A percentile compares a stretch with the other conserved stretches of the same genome.
Conservation (phyloP, 139 green algal genomes). For the Picochlorum sp. region DNA sequence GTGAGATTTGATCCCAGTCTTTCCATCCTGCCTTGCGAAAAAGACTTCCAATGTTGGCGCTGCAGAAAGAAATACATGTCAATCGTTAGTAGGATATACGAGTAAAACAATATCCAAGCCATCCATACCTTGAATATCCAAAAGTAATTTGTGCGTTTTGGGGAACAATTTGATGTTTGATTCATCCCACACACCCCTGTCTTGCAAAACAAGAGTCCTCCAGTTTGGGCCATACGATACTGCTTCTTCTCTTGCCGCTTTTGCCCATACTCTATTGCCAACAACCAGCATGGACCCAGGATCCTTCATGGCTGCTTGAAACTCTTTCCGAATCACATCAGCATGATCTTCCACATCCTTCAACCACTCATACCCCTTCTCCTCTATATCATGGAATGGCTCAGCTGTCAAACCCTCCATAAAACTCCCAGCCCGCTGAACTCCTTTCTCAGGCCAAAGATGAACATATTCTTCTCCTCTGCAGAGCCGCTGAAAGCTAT, state of each 20-base stretch:
- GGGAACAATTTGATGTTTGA: constrained; percentile 35
- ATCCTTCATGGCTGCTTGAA: constrained; percentile 15
- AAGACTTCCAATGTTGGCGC: constrained; percentile 41
- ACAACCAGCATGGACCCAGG: constrained; percentile 15
- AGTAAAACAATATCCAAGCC: neutral
- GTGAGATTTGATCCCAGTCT: constrained; percentile 33
- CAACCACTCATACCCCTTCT: constrained; percentile 20
- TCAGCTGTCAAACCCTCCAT: constrained; percentile 20
- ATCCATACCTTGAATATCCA: constrained; percentile 14
- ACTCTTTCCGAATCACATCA: constrained; percentile 17
- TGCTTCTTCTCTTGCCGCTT: constrained; percentile 31
- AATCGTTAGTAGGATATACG: neutral
- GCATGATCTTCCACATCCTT: constrained; percentile 15
- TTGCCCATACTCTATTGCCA: constrained; percentile 33
- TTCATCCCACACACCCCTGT: constrained; percentile 31
- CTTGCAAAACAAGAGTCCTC: constrained; percentile 48
- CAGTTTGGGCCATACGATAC: constrained; percentile 39
- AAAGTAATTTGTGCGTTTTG: constrained; percentile 27
- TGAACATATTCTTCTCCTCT: constrained; percentile 7
- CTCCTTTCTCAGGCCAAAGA: constrained; percentile 11
- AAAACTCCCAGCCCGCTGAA: constrained; percentile 23
- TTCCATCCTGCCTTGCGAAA: constrained; percentile 33
- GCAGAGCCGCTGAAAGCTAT: constrained; percentile 11
- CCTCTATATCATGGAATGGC: constrained; percentile 22
- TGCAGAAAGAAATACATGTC: neutral